Evolutionary conservation across 345 rosid species (phyloP).

Genomic region (Abelmoschus esculentus): DNA sequence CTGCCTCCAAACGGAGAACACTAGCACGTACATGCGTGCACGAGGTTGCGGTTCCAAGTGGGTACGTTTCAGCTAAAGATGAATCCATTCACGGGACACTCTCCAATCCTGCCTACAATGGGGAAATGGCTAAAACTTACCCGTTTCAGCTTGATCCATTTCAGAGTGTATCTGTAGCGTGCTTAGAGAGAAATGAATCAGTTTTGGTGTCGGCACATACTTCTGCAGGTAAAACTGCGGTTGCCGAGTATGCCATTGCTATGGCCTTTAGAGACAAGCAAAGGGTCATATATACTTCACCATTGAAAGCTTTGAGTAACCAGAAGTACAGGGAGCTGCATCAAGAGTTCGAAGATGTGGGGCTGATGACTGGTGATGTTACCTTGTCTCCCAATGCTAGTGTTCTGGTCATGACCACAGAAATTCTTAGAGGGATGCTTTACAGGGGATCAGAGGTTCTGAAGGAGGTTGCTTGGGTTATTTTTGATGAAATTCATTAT

Average conservation of each 20-base stretch:
- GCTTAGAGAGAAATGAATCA: conserved; percentile 86
- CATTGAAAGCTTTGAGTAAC: conserved; percentile 95
- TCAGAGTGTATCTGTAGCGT: conserved; percentile 79
- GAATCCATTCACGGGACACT: conserved; percentile 62
- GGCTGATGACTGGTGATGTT: conserved; percentile 98
- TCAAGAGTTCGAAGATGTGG: conserved; percentile 90
- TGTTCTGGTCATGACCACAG: conserved; percentile 95
- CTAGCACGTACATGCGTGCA: conserved; percentile 69
- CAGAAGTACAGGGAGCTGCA: conserved; percentile 94
- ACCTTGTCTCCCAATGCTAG: conserved; percentile 93
- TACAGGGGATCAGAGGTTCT: conserved; percentile 87
- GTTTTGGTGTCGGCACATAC: conserved; percentile 96
- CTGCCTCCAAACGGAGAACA: conserved; percentile 43
- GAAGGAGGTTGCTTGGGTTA: conserved; percentile 98
- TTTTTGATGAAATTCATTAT: conserved; percentile 96
- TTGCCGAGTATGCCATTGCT: conserved; percentile 96
- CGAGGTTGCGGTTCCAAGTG: conserved; percentile 85
- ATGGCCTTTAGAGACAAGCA: conserved; percentile 97
- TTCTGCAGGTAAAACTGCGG: conserved; percentile 95
- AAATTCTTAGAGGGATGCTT: conserved; percentile 96
- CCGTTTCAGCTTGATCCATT: conserved; percentile 78
- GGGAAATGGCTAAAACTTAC: conserved; percentile 78
- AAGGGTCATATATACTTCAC: conserved; percentile 90
- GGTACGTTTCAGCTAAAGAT: conserved; percentile 45
- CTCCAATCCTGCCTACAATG: conserved; percentile 57